Conservation (phyloP, 2,329 filamentous ascomycete species). For the Dryadomyces quercus-mongolicae region DNA sequence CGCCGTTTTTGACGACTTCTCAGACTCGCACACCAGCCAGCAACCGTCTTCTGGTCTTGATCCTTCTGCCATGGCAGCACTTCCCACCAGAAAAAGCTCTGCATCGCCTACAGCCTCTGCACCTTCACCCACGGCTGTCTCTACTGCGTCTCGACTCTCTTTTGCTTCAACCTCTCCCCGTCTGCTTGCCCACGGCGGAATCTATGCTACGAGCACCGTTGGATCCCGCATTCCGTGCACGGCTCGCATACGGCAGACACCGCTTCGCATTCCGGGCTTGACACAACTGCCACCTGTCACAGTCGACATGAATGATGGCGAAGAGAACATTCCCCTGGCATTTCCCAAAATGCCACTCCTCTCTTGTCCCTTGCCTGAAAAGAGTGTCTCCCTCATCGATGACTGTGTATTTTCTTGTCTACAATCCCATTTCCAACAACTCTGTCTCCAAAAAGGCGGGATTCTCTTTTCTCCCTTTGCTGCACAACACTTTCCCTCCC, state of each 20-base stretch:
- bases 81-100: too few relatives aligned
- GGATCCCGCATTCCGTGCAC: conserved; percentile 8
- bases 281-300: conserved; percentile 2
- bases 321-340: neutral
- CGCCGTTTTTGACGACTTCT: too few relatives aligned
- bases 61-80: too few relatives aligned
- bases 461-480: neutral
- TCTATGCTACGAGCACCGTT: conserved; percentile 8
- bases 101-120: neutral
- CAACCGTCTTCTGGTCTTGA: too few relatives aligned
- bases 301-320: conserved; percentile 5
- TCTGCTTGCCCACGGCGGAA: conserved; percentile 1
- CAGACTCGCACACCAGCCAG: too few relatives aligned
- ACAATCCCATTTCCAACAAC: neutral
- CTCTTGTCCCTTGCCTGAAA: neutral
- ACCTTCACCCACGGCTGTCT: neutral
- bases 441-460: neutral
- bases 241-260: neutral
- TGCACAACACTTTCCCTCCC: conserved; percentile 8
- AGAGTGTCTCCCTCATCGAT: neutral
- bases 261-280: neutral
- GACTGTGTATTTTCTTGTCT: neutral
- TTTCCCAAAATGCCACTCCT: neutral
- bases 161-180: neutral
- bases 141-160: neutral